Percentiles rank a stretch among this genome's conserved stretches.
Evolutionary conservation across 2,329 filamentous ascomycete species (phyloP).

Genomic region (Fusarium oxysporum): DNA sequence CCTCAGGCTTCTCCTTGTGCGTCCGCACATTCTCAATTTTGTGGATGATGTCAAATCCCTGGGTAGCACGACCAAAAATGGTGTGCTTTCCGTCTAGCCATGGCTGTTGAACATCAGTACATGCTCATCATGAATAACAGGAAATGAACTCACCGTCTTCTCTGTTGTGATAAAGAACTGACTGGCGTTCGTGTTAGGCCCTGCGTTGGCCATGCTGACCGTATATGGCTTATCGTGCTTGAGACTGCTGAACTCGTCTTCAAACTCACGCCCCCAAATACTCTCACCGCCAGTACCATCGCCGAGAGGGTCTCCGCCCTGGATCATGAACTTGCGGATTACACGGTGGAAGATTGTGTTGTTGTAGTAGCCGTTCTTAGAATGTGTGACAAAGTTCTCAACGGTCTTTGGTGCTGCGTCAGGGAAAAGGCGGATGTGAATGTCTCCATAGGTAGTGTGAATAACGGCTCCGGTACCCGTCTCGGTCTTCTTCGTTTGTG

Average conservation of each 20-base stretch:
- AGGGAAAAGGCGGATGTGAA: constrained; percentile 92
- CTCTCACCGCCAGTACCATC: constrained; percentile 90
- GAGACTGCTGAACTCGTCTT: constrained; percentile 91
- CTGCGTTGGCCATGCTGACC: constrained; percentile 97
- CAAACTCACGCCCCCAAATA: constrained; percentile 94
- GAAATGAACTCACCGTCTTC: constrained; percentile 75
- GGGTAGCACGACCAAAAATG: constrained; percentile 90
- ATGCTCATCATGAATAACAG: not conserved
- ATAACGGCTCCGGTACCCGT: constrained; percentile 84
- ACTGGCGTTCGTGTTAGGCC: constrained; percentile 92
- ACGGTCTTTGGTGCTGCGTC: constrained; percentile 93
- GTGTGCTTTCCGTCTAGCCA: constrained; percentile 98
- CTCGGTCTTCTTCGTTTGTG: constrained; percentile 69
- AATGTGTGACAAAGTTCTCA: constrained; percentile 96
- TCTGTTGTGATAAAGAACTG: constrained; percentile 99
- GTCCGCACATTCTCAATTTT: constrained; percentile 93
- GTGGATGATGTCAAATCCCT: constrained; percentile 93
- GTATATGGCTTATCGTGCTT: constrained; percentile 97
- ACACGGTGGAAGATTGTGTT: constrained; percentile 97
- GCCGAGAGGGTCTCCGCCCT: constrained; percentile 93
- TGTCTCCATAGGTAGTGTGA: constrained; percentile 94
- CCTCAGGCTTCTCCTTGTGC: constrained; percentile 91
- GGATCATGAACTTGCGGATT: constrained; percentile 99
- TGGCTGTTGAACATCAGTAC: constrained; percentile 62
- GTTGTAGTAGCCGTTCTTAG: constrained; percentile 94